Percentiles rank a stretch among this genome's conserved stretches.
phyloP scores from a whole-genome alignment of 768 basidiomycete species.

The Tylopilus cervinicoccineus region DNA sequence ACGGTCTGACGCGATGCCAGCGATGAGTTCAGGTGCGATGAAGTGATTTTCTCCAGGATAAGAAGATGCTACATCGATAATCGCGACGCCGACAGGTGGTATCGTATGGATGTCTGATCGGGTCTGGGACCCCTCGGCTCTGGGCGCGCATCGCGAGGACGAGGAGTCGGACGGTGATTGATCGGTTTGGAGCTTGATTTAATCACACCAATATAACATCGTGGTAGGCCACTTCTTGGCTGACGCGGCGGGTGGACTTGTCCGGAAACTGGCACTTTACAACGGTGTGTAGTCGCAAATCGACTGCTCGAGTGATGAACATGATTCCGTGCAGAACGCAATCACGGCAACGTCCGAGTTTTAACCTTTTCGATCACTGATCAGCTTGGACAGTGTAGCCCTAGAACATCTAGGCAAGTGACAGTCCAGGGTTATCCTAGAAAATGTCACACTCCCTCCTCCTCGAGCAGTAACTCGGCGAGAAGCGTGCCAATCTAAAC shows the following conservation, averaged over 20 bases:
- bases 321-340: neutral
- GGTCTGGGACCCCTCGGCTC: constrained; percentile 15
- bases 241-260: neutral
- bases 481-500: neutral
- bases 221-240: neutral
- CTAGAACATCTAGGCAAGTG: constrained; percentile 3
- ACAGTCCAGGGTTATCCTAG: neutral
- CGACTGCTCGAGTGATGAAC: neutral
- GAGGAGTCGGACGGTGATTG: neutral
- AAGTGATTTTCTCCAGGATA: constrained; percentile 14
- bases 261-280: no score
- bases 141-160: constrained; percentile 7
- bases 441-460: neutral
- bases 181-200: neutral
- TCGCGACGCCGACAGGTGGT: constrained; percentile 9
- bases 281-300: neutral
- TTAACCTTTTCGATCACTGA: constrained; percentile 19
- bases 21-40: constrained; percentile 1
- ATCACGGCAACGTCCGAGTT: constrained; percentile 14
- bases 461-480: neutral
- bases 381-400: neutral
- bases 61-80: constrained; percentile 17
- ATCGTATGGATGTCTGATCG: constrained; percentile 6
- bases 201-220: neutral
- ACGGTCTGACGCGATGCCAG: constrained; percentile 5